These are phyloP conservation scores for Craterostigma plantagineum DNA, from an alignment of 257 asterid species.

Conservation along the genomic window DNA sequence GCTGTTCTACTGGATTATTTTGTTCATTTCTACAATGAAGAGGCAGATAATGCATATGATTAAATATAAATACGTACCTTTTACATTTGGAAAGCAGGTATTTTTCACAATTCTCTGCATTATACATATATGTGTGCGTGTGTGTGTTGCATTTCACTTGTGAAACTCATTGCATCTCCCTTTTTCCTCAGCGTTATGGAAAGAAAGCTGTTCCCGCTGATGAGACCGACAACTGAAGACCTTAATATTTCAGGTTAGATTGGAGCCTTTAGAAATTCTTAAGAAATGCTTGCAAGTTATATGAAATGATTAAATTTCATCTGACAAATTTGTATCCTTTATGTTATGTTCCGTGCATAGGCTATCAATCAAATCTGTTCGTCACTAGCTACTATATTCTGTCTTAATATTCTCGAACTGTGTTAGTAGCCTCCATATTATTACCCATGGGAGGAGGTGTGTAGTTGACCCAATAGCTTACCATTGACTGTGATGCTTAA, in stretches of 20 bases:
- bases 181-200: conserved; percentile 57
- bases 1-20: conserved; percentile 75
- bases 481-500: no score
- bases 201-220: conserved; percentile 52
- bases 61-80: conserved; percentile 80
- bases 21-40: conserved; percentile 82
- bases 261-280: conserved; percentile 12
- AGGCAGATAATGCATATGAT: conserved; percentile 98
- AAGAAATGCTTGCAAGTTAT: conserved; percentile 13
- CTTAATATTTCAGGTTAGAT: conserved; percentile 31
- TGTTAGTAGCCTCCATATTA: no score
- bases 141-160: background rate
- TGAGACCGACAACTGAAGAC: conserved; percentile 29
- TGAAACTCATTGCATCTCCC: background rate
- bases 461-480: no score
- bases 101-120: background rate
- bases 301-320: background rate
- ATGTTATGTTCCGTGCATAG: no score
- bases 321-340: no score
- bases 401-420: no score
- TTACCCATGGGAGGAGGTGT: no score
- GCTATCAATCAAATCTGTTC: no score
- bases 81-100: conserved; percentile 93
- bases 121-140: no score
- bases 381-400: no score